These are phyloP conservation scores for Flaveria ramosissima DNA, from an alignment of 129 eudicot genomes.

Conservation along the genomic window DNA sequence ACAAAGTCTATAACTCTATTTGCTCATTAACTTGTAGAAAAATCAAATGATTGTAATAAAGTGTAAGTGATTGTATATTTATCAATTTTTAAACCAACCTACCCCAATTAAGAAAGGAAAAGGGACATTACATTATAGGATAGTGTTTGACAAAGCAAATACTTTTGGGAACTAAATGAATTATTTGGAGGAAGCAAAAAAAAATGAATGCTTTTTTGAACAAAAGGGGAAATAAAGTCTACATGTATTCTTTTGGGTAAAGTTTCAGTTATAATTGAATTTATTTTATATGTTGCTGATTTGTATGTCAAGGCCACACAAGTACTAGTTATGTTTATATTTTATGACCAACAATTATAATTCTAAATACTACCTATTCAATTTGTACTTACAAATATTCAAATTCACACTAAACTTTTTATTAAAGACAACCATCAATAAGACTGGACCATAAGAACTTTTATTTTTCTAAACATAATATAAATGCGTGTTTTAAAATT, in stretches of 20 bases:
- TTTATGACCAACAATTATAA: too few relatives aligned
- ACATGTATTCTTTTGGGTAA: neutral
- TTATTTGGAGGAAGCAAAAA: neutral
- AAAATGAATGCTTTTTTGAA: slow-evolving; percentile 1
- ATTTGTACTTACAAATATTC: too few relatives aligned
- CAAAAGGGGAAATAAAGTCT: neutral
- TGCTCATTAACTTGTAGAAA: neutral
- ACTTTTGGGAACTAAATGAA: slow-evolving; percentile 18
- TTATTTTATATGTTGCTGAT: neutral
- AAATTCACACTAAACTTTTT: too few relatives aligned
- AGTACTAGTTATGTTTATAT: too few relatives aligned
- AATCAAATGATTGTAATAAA: neutral
- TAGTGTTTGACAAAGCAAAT: slow-evolving; percentile 23
- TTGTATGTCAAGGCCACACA: neutral
- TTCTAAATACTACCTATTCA: too few relatives aligned
- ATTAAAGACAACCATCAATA: too few relatives aligned
- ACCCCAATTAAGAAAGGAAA: slow-evolving; percentile 10
- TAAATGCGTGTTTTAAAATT: too few relatives aligned
- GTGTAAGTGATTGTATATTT: neutral
- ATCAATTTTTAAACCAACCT: neutral
- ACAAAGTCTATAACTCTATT: too few relatives aligned
- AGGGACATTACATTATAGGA: slow-evolving; percentile 8
- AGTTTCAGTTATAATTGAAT: neutral
- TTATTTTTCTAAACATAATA: too few relatives aligned
- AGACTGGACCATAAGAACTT: too few relatives aligned